Evolutionary conservation across 768 basidiomycete genomes (phyloP).

Genomic region (Astraeus odoratus): DNA sequence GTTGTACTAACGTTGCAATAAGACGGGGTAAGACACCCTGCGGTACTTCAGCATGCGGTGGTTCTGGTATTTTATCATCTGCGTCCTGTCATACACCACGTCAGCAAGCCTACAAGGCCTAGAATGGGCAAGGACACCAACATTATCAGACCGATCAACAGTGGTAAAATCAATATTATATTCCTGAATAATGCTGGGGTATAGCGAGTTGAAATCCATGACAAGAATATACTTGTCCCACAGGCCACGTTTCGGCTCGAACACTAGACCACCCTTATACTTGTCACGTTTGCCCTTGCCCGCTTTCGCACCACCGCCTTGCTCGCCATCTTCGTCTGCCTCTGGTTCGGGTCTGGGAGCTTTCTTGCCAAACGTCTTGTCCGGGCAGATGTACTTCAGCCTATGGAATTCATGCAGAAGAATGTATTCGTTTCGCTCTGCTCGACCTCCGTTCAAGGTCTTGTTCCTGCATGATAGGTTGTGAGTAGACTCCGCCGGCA

Average conservation of each 20-base stretch:
- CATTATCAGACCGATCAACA: conserved; percentile 66
- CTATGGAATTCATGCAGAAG: conserved; percentile 95
- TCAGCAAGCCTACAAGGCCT: too few relatives aligned
- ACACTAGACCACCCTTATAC: conserved; percentile 97
- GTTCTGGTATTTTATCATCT: conserved; percentile 87
- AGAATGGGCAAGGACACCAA: conserved; percentile 25
- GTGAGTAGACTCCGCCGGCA: not conserved
- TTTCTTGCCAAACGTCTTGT: conserved; percentile 86
- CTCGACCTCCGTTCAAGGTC: conserved; percentile 93
- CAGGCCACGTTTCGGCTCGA: conserved; percentile 90
- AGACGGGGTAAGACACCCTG: conserved; percentile 95
- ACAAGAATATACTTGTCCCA: conserved; percentile 97
- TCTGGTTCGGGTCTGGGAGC: conserved; percentile 41
- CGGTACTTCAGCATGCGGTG: conserved; percentile 59
- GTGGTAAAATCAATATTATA: conserved; percentile 99
- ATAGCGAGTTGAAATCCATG: conserved; percentile 99
- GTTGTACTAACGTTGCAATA: conserved; percentile 91
- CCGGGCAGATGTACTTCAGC: conserved; percentile 93
- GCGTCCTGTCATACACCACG: conserved; percentile 32
- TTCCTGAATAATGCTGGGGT: conserved; percentile 99
- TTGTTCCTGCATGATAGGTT: conserved; percentile 65
- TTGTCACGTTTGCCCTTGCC: conserved; percentile 80
- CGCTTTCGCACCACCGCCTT: conserved; percentile 35
- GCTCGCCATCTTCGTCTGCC: conserved; percentile 51
- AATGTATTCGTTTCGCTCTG: conserved; percentile 99